A percentile compares a stretch with the other conserved stretches of the same genome.
Conservation (phyloP, 306 rosid genomes). For the Oxytropis ochrocephala region DNA sequence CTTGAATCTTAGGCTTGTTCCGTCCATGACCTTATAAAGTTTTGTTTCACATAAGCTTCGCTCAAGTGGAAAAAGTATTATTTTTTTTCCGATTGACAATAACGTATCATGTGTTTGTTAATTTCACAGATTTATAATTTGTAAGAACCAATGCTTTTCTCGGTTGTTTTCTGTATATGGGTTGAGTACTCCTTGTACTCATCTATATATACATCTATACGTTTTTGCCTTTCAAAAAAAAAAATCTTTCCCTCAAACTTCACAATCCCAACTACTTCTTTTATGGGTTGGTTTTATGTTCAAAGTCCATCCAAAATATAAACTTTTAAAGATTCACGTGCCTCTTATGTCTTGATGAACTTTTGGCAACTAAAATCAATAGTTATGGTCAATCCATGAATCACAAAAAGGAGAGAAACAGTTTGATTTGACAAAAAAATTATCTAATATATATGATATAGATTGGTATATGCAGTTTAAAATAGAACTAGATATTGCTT, state of each 20-base stretch:
- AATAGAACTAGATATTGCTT: not conserved
- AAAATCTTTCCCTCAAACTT: not conserved
- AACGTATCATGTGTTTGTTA: not conserved
- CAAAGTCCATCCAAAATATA: not conserved
- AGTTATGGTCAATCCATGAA: not conserved
- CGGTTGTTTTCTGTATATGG: no score
- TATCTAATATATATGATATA: conserved; percentile 3
- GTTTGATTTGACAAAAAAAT: not conserved
- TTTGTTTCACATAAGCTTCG: no score
- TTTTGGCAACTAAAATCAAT: not conserved
- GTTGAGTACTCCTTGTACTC: no score
- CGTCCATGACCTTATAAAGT: no score
- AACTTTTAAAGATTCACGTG: not conserved
- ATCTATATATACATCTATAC: no score
- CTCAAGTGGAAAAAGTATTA: no score
- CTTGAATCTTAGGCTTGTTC: no score
- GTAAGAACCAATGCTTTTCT: no score
- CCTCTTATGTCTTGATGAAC: not conserved
- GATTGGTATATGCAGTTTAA: conserved; percentile 25
- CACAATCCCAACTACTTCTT: not conserved
- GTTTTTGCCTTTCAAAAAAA: no score
- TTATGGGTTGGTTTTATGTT: not conserved
- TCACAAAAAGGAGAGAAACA: not conserved
- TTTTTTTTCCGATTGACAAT: no score
- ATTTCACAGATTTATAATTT: not conserved